A percentile compares a stretch with the other conserved stretches of the same genome.
These are phyloP conservation scores for Nakataea oryzae DNA, from an alignment of 2,329 filamentous ascomycete genomes.

Conservation along the genomic window DNA sequence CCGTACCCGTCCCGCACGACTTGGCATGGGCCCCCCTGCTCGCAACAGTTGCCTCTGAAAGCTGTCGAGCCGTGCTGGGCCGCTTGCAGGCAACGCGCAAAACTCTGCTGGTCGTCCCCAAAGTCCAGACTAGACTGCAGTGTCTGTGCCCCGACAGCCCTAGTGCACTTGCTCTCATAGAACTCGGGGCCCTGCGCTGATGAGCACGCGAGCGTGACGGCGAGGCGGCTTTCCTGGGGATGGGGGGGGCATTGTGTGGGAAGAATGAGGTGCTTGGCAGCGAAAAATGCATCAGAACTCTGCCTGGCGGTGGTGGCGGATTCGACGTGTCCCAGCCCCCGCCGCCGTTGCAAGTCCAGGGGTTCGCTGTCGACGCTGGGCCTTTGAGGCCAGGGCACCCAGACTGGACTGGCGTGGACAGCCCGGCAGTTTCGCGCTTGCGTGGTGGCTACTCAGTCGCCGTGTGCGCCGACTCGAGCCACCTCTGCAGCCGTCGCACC, in stretches of 20 bases:
- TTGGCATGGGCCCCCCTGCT: constrained; percentile 3
- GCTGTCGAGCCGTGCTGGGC: neutral
- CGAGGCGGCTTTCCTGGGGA: neutral
- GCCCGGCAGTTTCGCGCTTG: constrained; percentile 4
- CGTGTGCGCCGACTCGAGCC: neutral
- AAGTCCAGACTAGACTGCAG: neutral
- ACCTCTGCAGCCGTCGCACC: neutral
- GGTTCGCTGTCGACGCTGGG: neutral
- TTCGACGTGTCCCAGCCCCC: constrained; percentile 1
- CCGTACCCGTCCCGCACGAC: neutral
- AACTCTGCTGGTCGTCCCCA: neutral
- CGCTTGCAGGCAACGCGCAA: neutral
- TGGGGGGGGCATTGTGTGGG: no score
- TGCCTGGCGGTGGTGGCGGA: neutral
- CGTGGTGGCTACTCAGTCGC: constrained; percentile 4
- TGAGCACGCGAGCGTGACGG: neutral
- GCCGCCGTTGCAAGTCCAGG: constrained; percentile 3
- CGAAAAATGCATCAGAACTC: neutral
- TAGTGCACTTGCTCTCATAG: neutral
- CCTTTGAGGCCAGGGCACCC: neutral
- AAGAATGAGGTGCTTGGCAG: neutral
- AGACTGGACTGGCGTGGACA: neutral
- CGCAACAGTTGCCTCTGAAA: constrained; percentile 4
- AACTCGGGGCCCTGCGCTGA: neutral
- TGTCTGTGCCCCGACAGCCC: neutral